Evolutionary conservation across 176 grass and related monocot species (phyloP).

Genomic region (Tillandsia leiboldiana): DNA sequence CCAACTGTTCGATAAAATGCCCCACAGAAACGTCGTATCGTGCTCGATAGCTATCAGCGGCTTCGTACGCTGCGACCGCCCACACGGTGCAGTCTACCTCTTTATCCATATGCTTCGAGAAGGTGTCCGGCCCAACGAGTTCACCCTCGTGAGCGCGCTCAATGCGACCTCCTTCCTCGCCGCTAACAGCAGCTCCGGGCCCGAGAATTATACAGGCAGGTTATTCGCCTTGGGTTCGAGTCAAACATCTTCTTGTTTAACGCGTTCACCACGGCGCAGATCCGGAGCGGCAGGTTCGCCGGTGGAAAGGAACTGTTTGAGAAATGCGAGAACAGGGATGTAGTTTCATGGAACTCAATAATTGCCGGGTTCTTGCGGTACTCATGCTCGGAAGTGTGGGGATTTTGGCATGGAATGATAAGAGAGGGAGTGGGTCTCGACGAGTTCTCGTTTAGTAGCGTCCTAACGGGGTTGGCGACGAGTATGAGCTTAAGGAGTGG

Average conservation of each 20-base stretch:
- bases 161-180: conserved; percentile 31
- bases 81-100: conserved; percentile 26
- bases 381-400: conserved; percentile 25
- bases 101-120: conserved; percentile 33
- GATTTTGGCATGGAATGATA: conserved; percentile 42
- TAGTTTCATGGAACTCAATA: conserved; percentile 59
- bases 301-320: conserved; percentile 34
- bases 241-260: conserved; percentile 50
- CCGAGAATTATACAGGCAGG: conserved; percentile 31
- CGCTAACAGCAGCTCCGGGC: neutral
- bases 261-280: conserved; percentile 40
- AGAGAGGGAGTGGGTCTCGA: conserved; percentile 21
- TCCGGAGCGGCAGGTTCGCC: conserved; percentile 27
- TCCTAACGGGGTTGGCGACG: conserved; percentile 31
- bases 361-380: conserved; percentile 27
- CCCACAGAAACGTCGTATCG: conserved; percentile 38
- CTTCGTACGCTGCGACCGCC: conserved; percentile 24
- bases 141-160: conserved; percentile 52
- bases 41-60: conserved; percentile 43
- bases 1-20: conserved; percentile 59
- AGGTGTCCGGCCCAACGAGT: conserved; percentile 37
- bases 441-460: conserved; percentile 53
- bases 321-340: conserved; percentile 8
- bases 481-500: conserved; percentile 11
- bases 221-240: conserved; percentile 36